Evolutionary conservation across 1,284 basidiomycete genomes (phyloP).

Genomic region (Cryptococcus jaspeensis): DNA sequence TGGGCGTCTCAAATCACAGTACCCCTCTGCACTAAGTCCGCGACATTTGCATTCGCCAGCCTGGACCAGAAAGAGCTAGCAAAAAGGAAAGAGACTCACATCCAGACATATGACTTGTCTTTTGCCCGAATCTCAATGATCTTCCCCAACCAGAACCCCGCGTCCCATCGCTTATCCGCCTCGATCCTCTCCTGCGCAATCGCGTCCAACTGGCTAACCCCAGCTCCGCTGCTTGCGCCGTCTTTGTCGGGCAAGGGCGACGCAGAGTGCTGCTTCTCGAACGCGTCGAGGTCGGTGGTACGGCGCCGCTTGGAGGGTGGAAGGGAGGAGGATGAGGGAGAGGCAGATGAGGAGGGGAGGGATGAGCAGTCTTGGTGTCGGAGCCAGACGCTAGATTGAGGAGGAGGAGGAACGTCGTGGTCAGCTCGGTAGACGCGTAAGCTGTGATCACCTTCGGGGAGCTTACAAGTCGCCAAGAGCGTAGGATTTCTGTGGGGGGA

Average conservation of each 20-base stretch:
- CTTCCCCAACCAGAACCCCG: constrained; percentile 20
- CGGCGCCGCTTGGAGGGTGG: background rate
- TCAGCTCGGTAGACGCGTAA: background rate
- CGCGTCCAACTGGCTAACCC: background rate
- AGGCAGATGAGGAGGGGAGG: background rate
- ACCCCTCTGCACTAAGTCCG: too few species aligned
- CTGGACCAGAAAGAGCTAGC: background rate
- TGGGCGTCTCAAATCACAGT: too few species aligned
- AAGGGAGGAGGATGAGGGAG: background rate
- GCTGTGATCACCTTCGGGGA: background rate
- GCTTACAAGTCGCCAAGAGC: constrained; percentile 10
- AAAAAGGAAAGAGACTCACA: constrained; percentile 16
- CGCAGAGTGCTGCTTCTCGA: background rate
- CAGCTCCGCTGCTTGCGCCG: background rate
- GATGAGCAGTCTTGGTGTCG: background rate
- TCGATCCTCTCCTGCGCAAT: constrained; percentile 1
- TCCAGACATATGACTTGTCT: constrained; percentile 19
- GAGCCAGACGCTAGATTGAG: constrained; percentile 9
- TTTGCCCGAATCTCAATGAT: constrained; percentile 24
- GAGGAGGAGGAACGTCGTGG: too few species aligned
- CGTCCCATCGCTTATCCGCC: constrained; percentile 7
- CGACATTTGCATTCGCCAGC: too few species aligned
- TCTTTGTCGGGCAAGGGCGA: background rate
- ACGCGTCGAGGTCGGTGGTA: background rate
- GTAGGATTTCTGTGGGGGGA: constrained; percentile 11